A percentile compares a stretch with the other conserved stretches of the same genome.
Evolutionary conservation across 2,329 filamentous ascomycete genomes (phyloP).

Genomic region (Scytalidium lignicola): DNA sequence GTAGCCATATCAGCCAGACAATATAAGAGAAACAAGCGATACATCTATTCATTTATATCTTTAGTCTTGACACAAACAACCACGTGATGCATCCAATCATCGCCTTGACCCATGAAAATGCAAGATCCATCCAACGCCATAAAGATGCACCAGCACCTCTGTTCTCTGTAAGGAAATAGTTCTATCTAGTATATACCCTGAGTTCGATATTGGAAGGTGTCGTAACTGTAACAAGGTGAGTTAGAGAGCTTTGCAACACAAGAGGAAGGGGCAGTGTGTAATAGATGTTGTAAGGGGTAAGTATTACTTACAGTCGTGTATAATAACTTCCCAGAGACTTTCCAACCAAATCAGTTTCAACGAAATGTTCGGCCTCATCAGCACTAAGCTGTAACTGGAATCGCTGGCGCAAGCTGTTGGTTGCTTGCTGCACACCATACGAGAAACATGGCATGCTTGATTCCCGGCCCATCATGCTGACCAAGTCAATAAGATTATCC

Average conservation of each 20-base stretch:
- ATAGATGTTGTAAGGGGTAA: too few species aligned
- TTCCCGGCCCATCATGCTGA: conserved; percentile 78
- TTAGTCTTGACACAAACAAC: not conserved
- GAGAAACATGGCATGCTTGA: conserved; percentile 83
- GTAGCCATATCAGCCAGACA: not conserved
- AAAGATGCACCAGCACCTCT: conserved; percentile 4
- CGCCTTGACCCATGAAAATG: not conserved
- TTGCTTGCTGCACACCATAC: conserved; percentile 66
- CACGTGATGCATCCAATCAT: not conserved
- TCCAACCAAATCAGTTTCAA: conserved; percentile 71
- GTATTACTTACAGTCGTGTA: conserved; percentile 52
- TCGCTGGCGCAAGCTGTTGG: conserved; percentile 62
- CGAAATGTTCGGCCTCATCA: conserved; percentile 75
- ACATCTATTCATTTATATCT: not conserved
- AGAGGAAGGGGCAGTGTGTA: too few species aligned
- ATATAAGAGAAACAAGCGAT: not conserved
- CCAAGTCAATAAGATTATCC: conserved; percentile 75
- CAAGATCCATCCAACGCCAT: conserved; percentile 12
- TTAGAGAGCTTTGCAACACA: too few species aligned
- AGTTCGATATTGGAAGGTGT: conserved; percentile 83
- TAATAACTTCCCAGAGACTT: conserved; percentile 86
- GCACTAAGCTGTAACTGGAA: conserved; percentile 80
- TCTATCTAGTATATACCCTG: conserved; percentile 71
- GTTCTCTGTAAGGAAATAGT: conserved; percentile 3
- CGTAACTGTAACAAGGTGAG: conserved; percentile 50